These are phyloP conservation scores for Curvularia lunata DNA, from an alignment of 2,329 filamentous ascomycete species.

Conservation along the genomic window DNA sequence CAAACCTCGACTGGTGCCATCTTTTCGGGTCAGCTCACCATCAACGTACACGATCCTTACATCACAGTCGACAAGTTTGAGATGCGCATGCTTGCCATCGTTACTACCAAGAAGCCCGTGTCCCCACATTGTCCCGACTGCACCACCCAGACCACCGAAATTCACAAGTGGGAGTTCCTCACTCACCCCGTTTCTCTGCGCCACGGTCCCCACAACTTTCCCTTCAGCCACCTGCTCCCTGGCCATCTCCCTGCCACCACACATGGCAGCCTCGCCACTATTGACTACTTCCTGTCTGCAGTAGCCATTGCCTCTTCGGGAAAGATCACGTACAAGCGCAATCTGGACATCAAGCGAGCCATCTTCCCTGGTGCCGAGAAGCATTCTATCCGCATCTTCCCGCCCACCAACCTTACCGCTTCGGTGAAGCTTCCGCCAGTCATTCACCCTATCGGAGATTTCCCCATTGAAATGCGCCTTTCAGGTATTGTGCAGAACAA, in stretches of 20 bases:
- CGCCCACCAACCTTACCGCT: constrained; percentile 90
- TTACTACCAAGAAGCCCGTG: constrained; percentile 82
- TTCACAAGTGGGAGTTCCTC: constrained; percentile 79
- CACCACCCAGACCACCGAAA: constrained; percentile 70
- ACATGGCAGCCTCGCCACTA: constrained; percentile 72
- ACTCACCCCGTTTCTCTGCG: constrained; percentile 45
- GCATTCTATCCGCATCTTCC: constrained; percentile 91
- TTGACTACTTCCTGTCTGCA: constrained; percentile 75
- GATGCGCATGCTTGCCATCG: constrained; percentile 73
- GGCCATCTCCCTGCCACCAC: constrained; percentile 86
- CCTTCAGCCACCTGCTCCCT: constrained; percentile 85
- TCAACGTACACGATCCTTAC: constrained; percentile 71
- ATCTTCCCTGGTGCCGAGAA: constrained; percentile 81
- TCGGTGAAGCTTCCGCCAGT: constrained; percentile 81
- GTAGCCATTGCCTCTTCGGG: constrained; percentile 62
- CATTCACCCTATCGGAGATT: constrained; percentile 83
- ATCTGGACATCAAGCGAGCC: constrained; percentile 78
- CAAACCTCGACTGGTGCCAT: constrained; percentile 81
- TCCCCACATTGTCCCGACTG: constrained; percentile 80
- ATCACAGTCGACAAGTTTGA: constrained; percentile 73
- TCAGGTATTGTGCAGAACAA: constrained; percentile 82
- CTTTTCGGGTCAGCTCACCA: constrained; percentile 79
- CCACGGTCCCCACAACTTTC: constrained; percentile 74
- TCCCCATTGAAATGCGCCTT: constrained; percentile 79
- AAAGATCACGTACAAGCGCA: constrained; percentile 69